Percentiles rank a stretch among this genome's conserved stretches.
Conservation (phyloP, 163 green algal genomes). For the Prototheca wickerhamii region DNA sequence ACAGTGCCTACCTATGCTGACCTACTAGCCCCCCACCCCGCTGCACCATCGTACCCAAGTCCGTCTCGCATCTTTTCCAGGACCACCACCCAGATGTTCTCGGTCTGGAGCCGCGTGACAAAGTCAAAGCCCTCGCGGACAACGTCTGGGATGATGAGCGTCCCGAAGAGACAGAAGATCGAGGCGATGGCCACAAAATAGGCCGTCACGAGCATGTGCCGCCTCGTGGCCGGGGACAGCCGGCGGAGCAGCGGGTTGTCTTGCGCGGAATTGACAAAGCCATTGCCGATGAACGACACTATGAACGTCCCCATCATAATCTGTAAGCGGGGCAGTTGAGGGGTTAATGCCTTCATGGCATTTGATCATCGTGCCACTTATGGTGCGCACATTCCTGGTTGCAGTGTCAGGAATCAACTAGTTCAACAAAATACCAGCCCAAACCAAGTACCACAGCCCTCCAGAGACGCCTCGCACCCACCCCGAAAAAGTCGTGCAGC, state of each 20-base stretch:
- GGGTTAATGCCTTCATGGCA: background rate
- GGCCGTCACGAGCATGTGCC: conserved; percentile 52
- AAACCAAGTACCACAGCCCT: background rate
- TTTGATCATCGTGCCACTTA: background rate
- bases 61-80: conserved; percentile 82
- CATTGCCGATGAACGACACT: conserved; percentile 82
- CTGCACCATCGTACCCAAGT: conserved; percentile 45
- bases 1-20: background rate
- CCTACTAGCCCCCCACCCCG: background rate
- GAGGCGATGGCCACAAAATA: conserved; percentile 75
- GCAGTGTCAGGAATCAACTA: background rate
- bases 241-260: conserved; percentile 18
- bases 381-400: no score
- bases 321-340: conserved; percentile 29
- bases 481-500: conserved; percentile 80
- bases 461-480: conserved; percentile 25
- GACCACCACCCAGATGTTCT: conserved; percentile 88
- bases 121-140: conserved; percentile 80
- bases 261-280: conserved; percentile 51
- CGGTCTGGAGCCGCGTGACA: conserved; percentile 71
- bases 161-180: conserved; percentile 54
- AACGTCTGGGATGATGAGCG: conserved; percentile 83
- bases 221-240: conserved; percentile 22
- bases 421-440: background rate
- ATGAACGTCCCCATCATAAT: conserved; percentile 89